phyloP scores from a whole-genome alignment of 768 basidiomycete species.

The Pulveroboletus sp. region DNA sequence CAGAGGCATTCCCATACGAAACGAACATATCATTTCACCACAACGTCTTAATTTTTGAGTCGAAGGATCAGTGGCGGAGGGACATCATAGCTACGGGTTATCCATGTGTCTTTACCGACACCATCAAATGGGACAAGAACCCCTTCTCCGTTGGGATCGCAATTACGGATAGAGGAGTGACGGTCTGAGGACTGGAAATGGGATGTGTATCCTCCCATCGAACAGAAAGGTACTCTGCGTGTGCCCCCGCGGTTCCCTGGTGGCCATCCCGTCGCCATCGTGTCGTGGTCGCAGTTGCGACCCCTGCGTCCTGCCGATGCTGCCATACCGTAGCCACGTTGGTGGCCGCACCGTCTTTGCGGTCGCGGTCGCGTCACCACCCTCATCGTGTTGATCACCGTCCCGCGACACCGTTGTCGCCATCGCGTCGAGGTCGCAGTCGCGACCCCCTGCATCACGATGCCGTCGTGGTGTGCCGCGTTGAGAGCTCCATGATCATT shows the following conservation, averaged over 20 bases:
- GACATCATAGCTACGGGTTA: slow-evolving; percentile 4
- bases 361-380: too few species aligned
- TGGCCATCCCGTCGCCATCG: neutral
- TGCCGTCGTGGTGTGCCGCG: too few species aligned
- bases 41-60: slow-evolving; percentile 74
- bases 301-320: slow-evolving; percentile 65
- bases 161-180: slow-evolving; percentile 64
- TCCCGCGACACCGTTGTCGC: too few species aligned
- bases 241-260: slow-evolving; percentile 44
- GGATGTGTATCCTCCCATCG: slow-evolving; percentile 60
- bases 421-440: too few species aligned
- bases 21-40: slow-evolving; percentile 88
- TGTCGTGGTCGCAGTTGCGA: too few species aligned
- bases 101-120: slow-evolving; percentile 94
- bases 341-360: too few species aligned
- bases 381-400: too few species aligned
- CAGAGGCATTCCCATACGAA: slow-evolving; percentile 89
- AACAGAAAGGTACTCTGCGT: slow-evolving; percentile 69
- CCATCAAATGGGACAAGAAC: slow-evolving; percentile 91
- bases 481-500: too few species aligned
- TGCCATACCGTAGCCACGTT: slow-evolving; percentile 63
- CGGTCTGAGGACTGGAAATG: slow-evolving; percentile 58
- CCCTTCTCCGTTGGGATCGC: slow-evolving; percentile 73
- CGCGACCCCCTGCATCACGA: too few species aligned
- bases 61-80: slow-evolving; percentile 38